Conservation (phyloP, 2,329 filamentous ascomycete species). For the Pleoardoris graminearum region DNA sequence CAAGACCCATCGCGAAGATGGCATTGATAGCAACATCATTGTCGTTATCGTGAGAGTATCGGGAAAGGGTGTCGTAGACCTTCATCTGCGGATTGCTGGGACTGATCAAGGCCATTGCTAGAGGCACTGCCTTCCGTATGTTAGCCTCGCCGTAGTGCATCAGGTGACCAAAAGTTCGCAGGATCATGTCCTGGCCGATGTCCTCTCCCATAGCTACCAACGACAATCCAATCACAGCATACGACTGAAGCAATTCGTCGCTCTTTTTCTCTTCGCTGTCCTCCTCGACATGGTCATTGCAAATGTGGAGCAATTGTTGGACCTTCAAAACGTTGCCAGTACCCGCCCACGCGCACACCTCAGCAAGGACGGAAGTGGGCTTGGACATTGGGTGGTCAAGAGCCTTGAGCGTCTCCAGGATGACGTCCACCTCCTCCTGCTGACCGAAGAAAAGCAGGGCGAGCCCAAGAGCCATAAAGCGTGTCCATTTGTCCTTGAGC, state of each 20-base stretch:
- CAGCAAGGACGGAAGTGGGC: constrained; percentile 89
- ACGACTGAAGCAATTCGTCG: constrained; percentile 92
- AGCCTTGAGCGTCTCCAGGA: constrained; percentile 93
- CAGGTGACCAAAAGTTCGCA: constrained; percentile 94
- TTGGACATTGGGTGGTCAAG: constrained; percentile 97
- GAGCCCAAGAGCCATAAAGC: constrained; percentile 92
- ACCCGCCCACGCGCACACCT: constrained; percentile 97
- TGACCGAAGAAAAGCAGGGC: constrained; percentile 94
- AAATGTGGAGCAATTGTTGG: constrained; percentile 95
- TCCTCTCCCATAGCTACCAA: constrained; percentile 98
- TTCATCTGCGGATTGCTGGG: constrained; percentile 99
- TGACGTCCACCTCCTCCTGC: constrained; percentile 98
- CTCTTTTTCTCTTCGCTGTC: constrained; percentile 87
- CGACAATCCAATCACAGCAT: constrained; percentile 91
- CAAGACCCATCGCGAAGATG: constrained; percentile 98
- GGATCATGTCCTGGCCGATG: constrained; percentile 97
- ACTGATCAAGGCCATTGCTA: constrained; percentile 95
- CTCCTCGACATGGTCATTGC: constrained; percentile 96
- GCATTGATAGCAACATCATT: constrained; percentile 97
- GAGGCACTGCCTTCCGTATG: constrained; percentile 91
- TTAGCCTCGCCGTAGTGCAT: constrained; percentile 99
- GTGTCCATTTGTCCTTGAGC: constrained; percentile 96
- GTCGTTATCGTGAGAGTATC: constrained; percentile 98
- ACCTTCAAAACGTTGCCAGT: constrained; percentile 97
- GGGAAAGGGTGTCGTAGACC: constrained; percentile 95